A percentile compares a stretch with the other conserved stretches of the same genome.
phyloP scores from a whole-genome alignment of 768 basidiomycete genomes.

The Harrya chromipes region DNA sequence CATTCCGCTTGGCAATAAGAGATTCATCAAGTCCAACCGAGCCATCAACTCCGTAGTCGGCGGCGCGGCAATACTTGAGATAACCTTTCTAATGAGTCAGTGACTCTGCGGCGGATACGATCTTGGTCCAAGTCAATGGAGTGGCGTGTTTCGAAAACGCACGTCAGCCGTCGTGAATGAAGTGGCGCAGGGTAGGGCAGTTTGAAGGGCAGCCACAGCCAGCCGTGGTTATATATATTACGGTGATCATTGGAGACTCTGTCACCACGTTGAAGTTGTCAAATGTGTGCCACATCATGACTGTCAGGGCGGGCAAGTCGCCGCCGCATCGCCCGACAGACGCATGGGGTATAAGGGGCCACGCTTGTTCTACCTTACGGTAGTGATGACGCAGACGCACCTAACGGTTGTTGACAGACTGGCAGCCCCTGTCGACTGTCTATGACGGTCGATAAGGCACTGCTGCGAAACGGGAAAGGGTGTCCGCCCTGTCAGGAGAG shows the following conservation, averaged over 20 bases:
- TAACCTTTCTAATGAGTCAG: slow-evolving; percentile 13
- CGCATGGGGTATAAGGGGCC: no score
- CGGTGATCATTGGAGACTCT: slow-evolving; percentile 2
- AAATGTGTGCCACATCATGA: not conserved
- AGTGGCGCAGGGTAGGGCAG: slow-evolving; percentile 14
- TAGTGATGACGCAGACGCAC: no score
- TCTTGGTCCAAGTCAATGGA: slow-evolving; percentile 9
- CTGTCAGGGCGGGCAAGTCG: no score
- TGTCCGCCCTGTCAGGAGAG: not conserved
- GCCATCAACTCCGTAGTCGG: slow-evolving; percentile 17
- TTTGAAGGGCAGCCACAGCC: not conserved
- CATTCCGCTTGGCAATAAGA: slow-evolving; percentile 2
- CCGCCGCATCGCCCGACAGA: no score
- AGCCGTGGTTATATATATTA: slow-evolving; percentile 1
- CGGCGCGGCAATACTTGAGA: slow-evolving; percentile 19
- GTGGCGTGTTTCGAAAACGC: slow-evolving; percentile 17
- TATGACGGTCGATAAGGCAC: slow-evolving; percentile 21
- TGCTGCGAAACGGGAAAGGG: not conserved
- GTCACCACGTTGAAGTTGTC: slow-evolving; percentile 6
- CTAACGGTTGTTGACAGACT: no score
- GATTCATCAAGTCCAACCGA: not conserved
- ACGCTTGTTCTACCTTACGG: no score
- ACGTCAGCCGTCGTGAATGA: slow-evolving; percentile 9
- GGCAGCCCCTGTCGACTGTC: slow-evolving; percentile 12
- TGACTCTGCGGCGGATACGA: slow-evolving; percentile 22